These are phyloP conservation scores for Candida nonsorbophila DNA, from an alignment of 805 yeast species.

Conservation along the genomic window DNA sequence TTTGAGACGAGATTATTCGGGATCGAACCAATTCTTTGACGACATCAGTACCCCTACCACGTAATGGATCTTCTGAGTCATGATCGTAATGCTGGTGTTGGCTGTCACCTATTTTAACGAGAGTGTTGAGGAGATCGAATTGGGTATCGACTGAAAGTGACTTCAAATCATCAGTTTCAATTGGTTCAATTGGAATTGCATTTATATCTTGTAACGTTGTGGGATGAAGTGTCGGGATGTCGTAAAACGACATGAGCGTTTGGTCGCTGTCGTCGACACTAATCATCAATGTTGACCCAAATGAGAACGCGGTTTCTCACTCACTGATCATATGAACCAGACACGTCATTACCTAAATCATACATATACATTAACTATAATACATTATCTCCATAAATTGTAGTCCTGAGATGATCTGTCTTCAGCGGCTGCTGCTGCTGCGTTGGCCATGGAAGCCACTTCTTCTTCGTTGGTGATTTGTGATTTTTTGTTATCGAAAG, in stretches of 20 bases:
- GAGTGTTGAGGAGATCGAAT: constrained; percentile 21
- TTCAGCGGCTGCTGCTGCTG: constrained; percentile 35
- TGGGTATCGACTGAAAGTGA: constrained; percentile 22
- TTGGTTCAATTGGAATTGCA: constrained; percentile 8
- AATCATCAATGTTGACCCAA: too few relatives aligned
- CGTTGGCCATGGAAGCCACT: constrained; percentile 26
- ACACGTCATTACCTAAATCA: too few relatives aligned
- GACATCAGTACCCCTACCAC: constrained; percentile 24
- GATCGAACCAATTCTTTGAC: constrained; percentile 17
- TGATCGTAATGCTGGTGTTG: constrained; percentile 8
- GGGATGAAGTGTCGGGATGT: constrained; percentile 18
- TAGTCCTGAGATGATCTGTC: constrained; percentile 25
- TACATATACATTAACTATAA: too few relatives aligned
- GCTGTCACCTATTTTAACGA: constrained; percentile 13
- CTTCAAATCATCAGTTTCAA: constrained; percentile 13
- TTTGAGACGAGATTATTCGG: constrained; percentile 17
- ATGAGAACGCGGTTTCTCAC: too few relatives aligned
- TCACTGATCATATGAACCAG: too few relatives aligned
- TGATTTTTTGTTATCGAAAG: neutral
- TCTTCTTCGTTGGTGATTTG: constrained; percentile 4
- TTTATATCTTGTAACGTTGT: constrained; percentile 11
- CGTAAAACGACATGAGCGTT: constrained; percentile 24
- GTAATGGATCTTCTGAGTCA: constrained; percentile 30
- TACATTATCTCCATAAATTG: too few relatives aligned
- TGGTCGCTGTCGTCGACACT: constrained; percentile 25